phyloP scores from a whole-genome alignment of 2,329 filamentous ascomycete species.

The Calonectria pseudoturangicola region DNA sequence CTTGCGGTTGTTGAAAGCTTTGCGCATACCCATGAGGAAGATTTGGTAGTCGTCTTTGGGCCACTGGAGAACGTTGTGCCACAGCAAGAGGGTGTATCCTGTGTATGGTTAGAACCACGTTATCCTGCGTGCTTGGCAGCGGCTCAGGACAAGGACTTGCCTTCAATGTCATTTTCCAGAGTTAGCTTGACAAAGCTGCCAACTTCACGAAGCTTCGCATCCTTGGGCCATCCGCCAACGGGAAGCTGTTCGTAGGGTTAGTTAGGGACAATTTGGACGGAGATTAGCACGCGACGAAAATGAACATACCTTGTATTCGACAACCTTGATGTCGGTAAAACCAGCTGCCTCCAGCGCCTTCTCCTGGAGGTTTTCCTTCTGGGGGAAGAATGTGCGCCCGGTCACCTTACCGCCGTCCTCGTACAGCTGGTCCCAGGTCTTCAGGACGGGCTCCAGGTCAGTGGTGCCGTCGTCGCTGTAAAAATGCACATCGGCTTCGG shows the following conservation, averaged over 20 bases:
- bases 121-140: not conserved
- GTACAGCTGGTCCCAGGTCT: slow-evolving; percentile 39
- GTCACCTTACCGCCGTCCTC: slow-evolving; percentile 43
- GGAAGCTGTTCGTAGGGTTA: slow-evolving; percentile 35
- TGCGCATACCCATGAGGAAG: slow-evolving; percentile 46
- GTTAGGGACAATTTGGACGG: not conserved
- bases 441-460: slow-evolving; percentile 38
- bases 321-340: slow-evolving; percentile 42
- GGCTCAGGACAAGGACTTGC: slow-evolving; percentile 8
- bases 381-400: slow-evolving; percentile 42
- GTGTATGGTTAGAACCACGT: not conserved
- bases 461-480: slow-evolving; percentile 44
- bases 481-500: slow-evolving; percentile 42
- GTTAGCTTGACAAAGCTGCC: slow-evolving; percentile 44
- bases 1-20: slow-evolving; percentile 45
- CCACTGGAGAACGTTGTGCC: slow-evolving; percentile 48
- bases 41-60: slow-evolving; percentile 48
- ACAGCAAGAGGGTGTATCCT: slow-evolving; percentile 41
- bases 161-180: slow-evolving; percentile 50
- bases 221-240: slow-evolving; percentile 46
- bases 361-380: slow-evolving; percentile 34
- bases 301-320: slow-evolving; percentile 45
- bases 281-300: not conserved
- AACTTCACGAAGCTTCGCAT: slow-evolving; percentile 41
- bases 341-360: slow-evolving; percentile 43